Percentiles rank a stretch among this genome's conserved stretches.
phyloP scores from a whole-genome alignment of 768 basidiomycete genomes.

The Lactarius evosmus region DNA sequence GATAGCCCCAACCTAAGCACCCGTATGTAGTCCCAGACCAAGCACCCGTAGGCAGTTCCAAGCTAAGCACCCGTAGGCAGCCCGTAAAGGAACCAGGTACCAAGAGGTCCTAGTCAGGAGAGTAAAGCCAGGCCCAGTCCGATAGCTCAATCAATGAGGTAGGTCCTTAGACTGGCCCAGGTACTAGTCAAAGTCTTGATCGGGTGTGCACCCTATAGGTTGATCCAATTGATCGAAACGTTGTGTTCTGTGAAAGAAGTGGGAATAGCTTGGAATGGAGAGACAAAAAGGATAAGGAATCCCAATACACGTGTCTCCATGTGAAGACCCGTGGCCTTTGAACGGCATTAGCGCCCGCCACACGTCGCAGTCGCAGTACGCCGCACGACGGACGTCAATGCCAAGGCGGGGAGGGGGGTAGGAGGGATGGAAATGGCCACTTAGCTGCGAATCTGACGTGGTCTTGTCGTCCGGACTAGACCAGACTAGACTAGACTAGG shows the following conservation, averaged over 20 bases:
- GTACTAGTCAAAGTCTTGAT: slow-evolving; percentile 3
- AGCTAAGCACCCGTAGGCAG: too few relatives aligned
- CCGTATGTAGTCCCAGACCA: too few relatives aligned
- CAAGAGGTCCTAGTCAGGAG: background rate
- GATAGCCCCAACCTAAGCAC: background rate
- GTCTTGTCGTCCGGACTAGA: too few relatives aligned
- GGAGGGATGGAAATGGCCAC: background rate
- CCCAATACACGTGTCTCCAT: too few relatives aligned
- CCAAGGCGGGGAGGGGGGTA: background rate
- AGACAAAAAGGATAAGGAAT: too few relatives aligned
- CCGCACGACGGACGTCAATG: slow-evolving; percentile 8
- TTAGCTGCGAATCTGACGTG: too few relatives aligned
- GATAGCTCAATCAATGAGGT: background rate
- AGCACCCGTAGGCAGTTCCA: slow-evolving; percentile 2
- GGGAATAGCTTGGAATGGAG: background rate
- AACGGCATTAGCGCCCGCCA: slow-evolving; percentile 1
- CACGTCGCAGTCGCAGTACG: slow-evolving; percentile 3
- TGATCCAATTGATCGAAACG: background rate
- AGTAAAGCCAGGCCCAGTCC: background rate
- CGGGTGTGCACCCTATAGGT: slow-evolving; percentile 4
- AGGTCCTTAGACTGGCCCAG: background rate
- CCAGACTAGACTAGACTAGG: too few relatives aligned
- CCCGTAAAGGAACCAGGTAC: background rate
- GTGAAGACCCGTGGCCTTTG: background rate
- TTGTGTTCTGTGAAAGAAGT: background rate